Percentiles rank a stretch among this genome's conserved stretches.
Evolutionary conservation across 2,329 filamentous ascomycete genomes (phyloP).

Genomic region (Colletotrichum noveboracense): DNA sequence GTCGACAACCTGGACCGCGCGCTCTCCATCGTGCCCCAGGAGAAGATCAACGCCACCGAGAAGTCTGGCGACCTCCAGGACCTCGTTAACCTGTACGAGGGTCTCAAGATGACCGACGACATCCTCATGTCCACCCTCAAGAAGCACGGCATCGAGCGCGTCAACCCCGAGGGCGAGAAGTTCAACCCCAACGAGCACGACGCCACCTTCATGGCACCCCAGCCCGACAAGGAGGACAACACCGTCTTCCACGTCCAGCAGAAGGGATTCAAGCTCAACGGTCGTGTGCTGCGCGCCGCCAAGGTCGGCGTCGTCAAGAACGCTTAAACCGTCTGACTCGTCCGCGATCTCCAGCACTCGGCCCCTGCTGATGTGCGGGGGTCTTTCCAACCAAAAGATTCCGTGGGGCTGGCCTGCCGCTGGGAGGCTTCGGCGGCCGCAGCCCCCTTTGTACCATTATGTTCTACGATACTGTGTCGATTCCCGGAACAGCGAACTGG

Average conservation of each 20-base stretch:
- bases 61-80: slow-evolving; percentile 68
- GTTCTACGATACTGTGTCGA: slow-evolving; percentile 17
- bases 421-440: not conserved
- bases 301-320: slow-evolving; percentile 98
- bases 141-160: slow-evolving; percentile 93
- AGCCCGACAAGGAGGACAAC: slow-evolving; percentile 87
- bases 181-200: slow-evolving; percentile 98
- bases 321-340: slow-evolving; percentile 37
- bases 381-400: not conserved
- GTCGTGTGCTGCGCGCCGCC: slow-evolving; percentile 84
- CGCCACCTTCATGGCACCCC: slow-evolving; percentile 91
- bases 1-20: slow-evolving; percentile 98
- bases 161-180: slow-evolving; percentile 82
- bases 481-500: slow-evolving; percentile 22
- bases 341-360: not conserved
- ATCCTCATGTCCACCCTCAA: slow-evolving; percentile 87
- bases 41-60: slow-evolving; percentile 64
- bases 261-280: slow-evolving; percentile 95
- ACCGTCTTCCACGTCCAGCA: slow-evolving; percentile 91
- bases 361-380: not conserved
- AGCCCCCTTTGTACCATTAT: slow-evolving; percentile 38
- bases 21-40: slow-evolving; percentile 76
- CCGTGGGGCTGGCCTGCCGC: not conserved
- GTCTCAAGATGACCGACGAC: slow-evolving; percentile 92
- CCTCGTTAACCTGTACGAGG: slow-evolving; percentile 80